Percentiles rank a stretch among this genome's conserved stretches.
Conservation (phyloP, 2,329 filamentous ascomycete genomes). For the Thyridium curvatum region DNA sequence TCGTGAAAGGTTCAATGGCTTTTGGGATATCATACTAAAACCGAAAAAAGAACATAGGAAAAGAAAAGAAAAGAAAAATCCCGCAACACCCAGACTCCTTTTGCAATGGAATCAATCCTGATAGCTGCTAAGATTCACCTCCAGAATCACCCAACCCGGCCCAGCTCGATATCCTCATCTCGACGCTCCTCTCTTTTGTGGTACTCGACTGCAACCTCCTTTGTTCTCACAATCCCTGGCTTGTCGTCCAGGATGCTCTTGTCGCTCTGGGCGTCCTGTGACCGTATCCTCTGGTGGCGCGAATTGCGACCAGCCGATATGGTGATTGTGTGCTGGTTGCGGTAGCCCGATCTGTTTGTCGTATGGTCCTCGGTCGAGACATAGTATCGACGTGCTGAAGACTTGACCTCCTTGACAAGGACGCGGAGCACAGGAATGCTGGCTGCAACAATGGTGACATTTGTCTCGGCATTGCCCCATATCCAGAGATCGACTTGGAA, state of each 20-base stretch:
- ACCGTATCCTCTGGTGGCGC: background rate
- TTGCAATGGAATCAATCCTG: no score
- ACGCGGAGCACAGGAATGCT: conserved; percentile 21
- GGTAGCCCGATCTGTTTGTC: background rate
- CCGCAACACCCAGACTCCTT: no score
- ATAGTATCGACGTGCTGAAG: conserved; percentile 1
- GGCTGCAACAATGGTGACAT: conserved; percentile 22
- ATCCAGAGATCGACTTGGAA: conserved; percentile 8
- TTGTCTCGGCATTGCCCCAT: conserved; percentile 18
- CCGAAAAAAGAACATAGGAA: no score
- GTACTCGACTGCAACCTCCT: no score
- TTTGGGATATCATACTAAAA: no score
- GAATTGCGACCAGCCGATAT: background rate
- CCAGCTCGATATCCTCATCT: no score
- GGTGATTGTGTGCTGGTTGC: background rate
- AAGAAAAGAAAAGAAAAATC: no score
- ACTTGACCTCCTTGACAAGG: conserved; percentile 7
- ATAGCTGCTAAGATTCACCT: no score
- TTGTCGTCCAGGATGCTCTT: conserved; percentile 5
- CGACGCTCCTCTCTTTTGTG: no score
- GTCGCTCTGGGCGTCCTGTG: conserved; percentile 6
- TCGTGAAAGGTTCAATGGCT: no score
- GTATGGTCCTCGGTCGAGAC: conserved; percentile 2
- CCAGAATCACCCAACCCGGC: no score
- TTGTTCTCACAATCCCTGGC: no score